Evolutionary conservation across 257 asterid species (phyloP).

Genomic region (Rhazya stricta): DNA sequence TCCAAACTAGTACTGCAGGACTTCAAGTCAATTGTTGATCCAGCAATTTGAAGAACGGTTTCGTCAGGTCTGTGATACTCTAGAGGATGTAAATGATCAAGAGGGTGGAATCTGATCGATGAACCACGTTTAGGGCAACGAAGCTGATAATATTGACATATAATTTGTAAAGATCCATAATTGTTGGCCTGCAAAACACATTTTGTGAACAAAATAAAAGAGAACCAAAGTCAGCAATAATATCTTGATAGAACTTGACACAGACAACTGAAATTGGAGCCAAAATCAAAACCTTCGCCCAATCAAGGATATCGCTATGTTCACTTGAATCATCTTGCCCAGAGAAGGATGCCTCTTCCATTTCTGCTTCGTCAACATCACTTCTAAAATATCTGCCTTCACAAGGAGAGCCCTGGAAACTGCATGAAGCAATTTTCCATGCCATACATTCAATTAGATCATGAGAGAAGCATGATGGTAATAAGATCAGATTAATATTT

Average conservation of each 20-base stretch:
- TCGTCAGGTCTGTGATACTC: slow-evolving; percentile 85
- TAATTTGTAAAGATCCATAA: slow-evolving; percentile 79
- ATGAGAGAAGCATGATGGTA: not conserved
- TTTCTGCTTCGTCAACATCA: slow-evolving; percentile 68
- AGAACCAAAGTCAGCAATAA: not conserved
- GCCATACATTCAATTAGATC: slow-evolving; percentile 1
- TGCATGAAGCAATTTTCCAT: slow-evolving; percentile 25
- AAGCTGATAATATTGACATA: slow-evolving; percentile 71
- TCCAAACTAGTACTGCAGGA: slow-evolving; percentile 87
- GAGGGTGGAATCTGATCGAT: slow-evolving; percentile 70
- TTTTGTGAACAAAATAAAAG: not conserved
- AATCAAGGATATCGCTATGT: slow-evolving; percentile 75
- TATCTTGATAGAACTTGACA: not conserved
- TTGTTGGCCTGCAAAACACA: slow-evolving; percentile 56
- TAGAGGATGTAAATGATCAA: slow-evolving; percentile 89
- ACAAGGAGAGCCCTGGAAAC: slow-evolving; percentile 80
- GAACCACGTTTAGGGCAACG: slow-evolving; percentile 76
- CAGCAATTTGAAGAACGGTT: slow-evolving; percentile 59
- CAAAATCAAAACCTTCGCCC: slow-evolving; percentile 80
- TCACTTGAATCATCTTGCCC: slow-evolving; percentile 81
- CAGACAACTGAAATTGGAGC: slow-evolving; percentile 5
- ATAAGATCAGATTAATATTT: not conserved
- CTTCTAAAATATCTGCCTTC: slow-evolving; percentile 74
- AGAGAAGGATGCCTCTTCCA: slow-evolving; percentile 87
- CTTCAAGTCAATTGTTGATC: slow-evolving; percentile 75